Conservation (phyloP, 2,329 filamentous ascomycete species). For the Calycina marina region DNA sequence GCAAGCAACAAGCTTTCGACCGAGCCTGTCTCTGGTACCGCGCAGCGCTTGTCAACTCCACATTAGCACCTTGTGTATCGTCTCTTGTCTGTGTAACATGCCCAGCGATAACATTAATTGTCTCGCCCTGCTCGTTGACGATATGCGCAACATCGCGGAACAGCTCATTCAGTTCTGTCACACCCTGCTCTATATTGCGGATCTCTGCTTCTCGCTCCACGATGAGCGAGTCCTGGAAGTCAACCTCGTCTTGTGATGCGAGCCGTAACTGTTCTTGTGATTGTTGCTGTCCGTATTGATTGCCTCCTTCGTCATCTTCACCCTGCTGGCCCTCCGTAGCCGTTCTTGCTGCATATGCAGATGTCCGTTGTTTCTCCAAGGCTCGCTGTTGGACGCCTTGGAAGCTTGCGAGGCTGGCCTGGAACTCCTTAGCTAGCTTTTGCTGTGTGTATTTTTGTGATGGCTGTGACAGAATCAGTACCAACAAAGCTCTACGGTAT, state of each 20-base stretch:
- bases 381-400: conserved; percentile 81
- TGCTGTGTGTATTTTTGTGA: conserved; percentile 94
- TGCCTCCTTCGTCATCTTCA: conserved; percentile 22
- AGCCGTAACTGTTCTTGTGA: conserved; percentile 67
- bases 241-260: conserved; percentile 84
- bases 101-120: conserved; percentile 72
- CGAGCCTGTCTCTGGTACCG: conserved; percentile 91
- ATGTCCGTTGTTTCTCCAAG: conserved; percentile 83
- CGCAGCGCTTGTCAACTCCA: conserved; percentile 72
- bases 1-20: conserved; percentile 83
- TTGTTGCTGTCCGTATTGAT: conserved; percentile 37
- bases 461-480: conserved; percentile 38
- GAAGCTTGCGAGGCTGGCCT: conserved; percentile 77
- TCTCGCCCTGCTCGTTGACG: conserved; percentile 82
- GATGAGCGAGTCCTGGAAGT: conserved; percentile 93
- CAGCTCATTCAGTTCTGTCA: conserved; percentile 88
- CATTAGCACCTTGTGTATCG: conserved; percentile 72
- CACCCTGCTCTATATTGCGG: conserved; percentile 90
- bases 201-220: conserved; percentile 95
- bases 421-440: conserved; percentile 88
- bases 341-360: conserved; percentile 66
- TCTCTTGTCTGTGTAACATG: conserved; percentile 75
- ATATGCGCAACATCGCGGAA: conserved; percentile 98
- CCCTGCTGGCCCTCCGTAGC: conserved; percentile 51
- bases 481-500: conserved; percentile 2